Percentiles rank a stretch among this genome's conserved stretches.
These are phyloP conservation scores for Fusarium robinianum DNA, from an alignment of 2,329 filamentous ascomycete genomes.

Conservation along the genomic window DNA sequence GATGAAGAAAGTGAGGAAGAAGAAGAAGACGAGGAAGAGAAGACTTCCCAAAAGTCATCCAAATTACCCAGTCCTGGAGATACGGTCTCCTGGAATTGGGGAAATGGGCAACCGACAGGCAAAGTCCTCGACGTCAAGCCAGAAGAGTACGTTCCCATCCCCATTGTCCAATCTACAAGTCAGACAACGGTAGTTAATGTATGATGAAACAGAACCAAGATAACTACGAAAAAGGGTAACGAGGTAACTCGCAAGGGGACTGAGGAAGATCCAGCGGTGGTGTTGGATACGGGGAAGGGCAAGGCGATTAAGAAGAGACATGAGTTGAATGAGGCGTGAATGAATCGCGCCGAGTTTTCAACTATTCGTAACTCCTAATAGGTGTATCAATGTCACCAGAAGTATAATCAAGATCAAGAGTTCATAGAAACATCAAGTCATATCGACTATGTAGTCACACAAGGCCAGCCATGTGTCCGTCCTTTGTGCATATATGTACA, in stretches of 20 bases:
- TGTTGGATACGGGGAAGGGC: constrained; percentile 49
- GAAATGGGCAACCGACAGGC: constrained; percentile 48
- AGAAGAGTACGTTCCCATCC: constrained; percentile 41
- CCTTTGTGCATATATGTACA: too few relatives aligned
- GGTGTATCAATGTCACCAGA: too few relatives aligned
- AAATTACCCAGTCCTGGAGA: too few relatives aligned
- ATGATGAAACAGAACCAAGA: constrained; percentile 15
- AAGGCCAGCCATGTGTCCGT: too few relatives aligned
- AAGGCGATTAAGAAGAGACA: constrained; percentile 49
- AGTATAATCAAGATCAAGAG: too few relatives aligned
- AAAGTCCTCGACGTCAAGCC: constrained; percentile 51
- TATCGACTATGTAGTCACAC: too few relatives aligned
- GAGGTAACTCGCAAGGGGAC: constrained; percentile 47
- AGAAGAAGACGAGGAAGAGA: too few relatives aligned
- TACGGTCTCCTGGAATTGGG: constrained; percentile 54
- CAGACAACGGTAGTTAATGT: constrained; percentile 2
- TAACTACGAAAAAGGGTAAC: constrained; percentile 49
- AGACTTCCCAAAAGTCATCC: too few relatives aligned
- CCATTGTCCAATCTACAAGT: too few relatives aligned
- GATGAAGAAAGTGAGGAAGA: constrained; percentile 17
- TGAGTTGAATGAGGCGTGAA: constrained; percentile 43
- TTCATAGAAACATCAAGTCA: too few relatives aligned
- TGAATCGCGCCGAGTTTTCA: too few relatives aligned
- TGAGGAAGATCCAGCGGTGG: constrained; percentile 48
- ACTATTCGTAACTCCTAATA: too few relatives aligned